Conservation (phyloP, 129 eudicot species). For the Flaveria sonorensis region DNA sequence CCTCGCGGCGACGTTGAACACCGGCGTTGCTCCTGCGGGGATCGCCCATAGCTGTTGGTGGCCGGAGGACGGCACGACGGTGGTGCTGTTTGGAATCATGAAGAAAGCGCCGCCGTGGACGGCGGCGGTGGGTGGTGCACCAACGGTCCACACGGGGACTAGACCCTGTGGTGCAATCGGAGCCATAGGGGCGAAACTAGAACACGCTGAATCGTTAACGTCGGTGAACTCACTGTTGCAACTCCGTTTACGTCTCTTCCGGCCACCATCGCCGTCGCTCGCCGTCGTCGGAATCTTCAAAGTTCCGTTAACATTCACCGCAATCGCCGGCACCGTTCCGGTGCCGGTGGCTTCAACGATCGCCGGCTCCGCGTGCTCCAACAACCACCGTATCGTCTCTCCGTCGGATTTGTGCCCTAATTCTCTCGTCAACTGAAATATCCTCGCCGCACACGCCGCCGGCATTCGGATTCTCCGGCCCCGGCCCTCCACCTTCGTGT, state of each 20-base stretch:
- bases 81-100: constrained; percentile 52
- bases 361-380: constrained; percentile 84
- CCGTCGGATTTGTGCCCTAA: constrained; percentile 83
- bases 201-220: constrained; percentile 36
- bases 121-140: constrained; percentile 32
- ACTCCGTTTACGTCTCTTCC: constrained; percentile 50
- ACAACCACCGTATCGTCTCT: constrained; percentile 80
- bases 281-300: constrained; percentile 69
- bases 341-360: constrained; percentile 88
- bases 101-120: constrained; percentile 52
- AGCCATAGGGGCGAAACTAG: constrained; percentile 66
- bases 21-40: constrained; percentile 61
- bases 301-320: constrained; percentile 82
- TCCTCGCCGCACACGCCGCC: constrained; percentile 84
- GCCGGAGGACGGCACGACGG: not conserved
- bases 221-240: constrained; percentile 69
- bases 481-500: constrained; percentile 90
- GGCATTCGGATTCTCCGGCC: constrained; percentile 94
- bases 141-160: constrained; percentile 70
- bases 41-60: constrained; percentile 77
- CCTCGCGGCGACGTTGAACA: constrained; percentile 52
- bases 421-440: constrained; percentile 81
- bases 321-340: constrained; percentile 90
- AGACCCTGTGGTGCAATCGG: constrained; percentile 66
- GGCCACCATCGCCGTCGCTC: constrained; percentile 15